Evolutionary conservation across 2,329 filamentous ascomycete genomes (phyloP), one percentile per base, ranked within the genome.

Genomic region (Hypoxylon rubiginosum): DNA sequence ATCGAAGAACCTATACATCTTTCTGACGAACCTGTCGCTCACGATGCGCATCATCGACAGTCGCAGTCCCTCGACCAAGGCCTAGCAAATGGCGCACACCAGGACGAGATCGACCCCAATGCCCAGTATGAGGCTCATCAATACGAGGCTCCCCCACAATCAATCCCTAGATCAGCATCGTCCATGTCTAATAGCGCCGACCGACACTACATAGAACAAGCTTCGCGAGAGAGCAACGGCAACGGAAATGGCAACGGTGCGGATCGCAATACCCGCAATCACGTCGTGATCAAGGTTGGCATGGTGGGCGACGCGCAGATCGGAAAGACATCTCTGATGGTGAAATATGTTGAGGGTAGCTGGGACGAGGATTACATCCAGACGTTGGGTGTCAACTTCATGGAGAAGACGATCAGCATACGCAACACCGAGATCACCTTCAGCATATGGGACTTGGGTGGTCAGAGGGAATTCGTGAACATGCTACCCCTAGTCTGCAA

Each of bases 281-380:
- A 90, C 74, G 96, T 99, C 39, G 96, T 99, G 62, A 98, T 99
- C 85, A 99, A 99, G 82, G 96, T 99, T 55, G 96, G 96, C 76
- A 99, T 99, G 96, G 96, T 99, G 49, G 96, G 96, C 50, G 96
- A 99, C 82, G 96, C 96, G 62, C 96, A 99, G 81, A 99, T 99
- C 73, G 96, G 96, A 77, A 99, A 99, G 87, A 99, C 96, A 17
- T 97, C 94, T 70, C 82, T 99, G 78, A 99, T 99, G 96, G 96
- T 99, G 77, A 99, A 99, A 81, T 99, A 99, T 77, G 96, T 99
- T 60, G 96, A 99, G 82, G 96, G 96, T 65, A 97, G 94, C 81
- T 99, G 96, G 94, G 96, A 99, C 80, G 96, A 99, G 82, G 96
- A 99, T 79, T 99, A 99, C 81, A 99, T 99, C 76, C 96, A 99